Evolutionary conservation across 257 asterid species (phyloP), one percentile per base, ranked within the genome.

Genomic region (Nicotiana sylvestris): DNA sequence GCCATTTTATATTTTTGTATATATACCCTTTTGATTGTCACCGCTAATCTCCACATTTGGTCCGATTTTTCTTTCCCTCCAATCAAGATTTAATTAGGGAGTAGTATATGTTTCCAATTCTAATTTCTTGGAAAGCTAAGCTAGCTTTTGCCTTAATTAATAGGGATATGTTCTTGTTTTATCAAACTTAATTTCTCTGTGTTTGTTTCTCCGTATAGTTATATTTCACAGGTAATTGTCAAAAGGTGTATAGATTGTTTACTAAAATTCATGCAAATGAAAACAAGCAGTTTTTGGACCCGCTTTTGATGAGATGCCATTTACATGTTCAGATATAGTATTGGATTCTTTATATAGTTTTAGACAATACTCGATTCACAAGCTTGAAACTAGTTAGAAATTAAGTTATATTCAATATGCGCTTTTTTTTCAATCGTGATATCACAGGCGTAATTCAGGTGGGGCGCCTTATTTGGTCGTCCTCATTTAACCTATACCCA

Each of bases 1-100:
- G 97, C 98, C 10, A 66, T 95, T 65, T 64, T 95, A 70, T 95
- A 86, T 82, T 90, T 95, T 77, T 91, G 97, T 87, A 90, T 95
- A 82, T 95, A 92, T 82, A 93, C 98, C 55, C 87, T 95, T 87
- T 83, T 92, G 88, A 67, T 90, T 85, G 88, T 95, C 30, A 98
- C 99, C 29, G 80, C 92, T 86, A 95, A 97, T 76, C 83, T 95
- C 79, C 99, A 95, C 81, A 88, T 95, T 77, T 89, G 87, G 68
- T 77, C 96, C 76, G 93, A 88, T 49, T 74, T 74, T 74, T 46
- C 79, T 18, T 74, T 74, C 25, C 79, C 79, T 49, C 79, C 62
- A 0, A 49, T 74, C 29, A 74, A 74, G 61, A 25, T 74, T 74
- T 74, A 70, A 43, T 43, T 43, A 5, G 37, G 5, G 37, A 33